phyloP scores from a whole-genome alignment of 345 rosid genomes.

The Bruguiera parviflora region DNA sequence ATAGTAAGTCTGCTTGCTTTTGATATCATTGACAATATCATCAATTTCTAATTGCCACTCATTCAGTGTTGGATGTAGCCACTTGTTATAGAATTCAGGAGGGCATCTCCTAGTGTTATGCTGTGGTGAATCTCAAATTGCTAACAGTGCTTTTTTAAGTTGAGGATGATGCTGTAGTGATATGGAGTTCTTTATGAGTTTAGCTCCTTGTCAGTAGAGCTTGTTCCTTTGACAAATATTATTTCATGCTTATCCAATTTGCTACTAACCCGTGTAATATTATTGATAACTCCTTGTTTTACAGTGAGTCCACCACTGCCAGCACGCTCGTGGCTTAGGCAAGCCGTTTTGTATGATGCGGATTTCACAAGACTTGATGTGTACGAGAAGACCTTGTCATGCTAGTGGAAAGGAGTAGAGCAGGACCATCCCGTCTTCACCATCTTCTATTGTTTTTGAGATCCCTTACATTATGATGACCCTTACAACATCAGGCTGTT shows the following conservation, averaged over 20 bases:
- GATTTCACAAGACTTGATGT: background rate
- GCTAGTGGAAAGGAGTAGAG: too few relatives aligned
- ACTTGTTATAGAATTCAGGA: too few relatives aligned
- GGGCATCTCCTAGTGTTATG: background rate
- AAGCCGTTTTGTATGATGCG: background rate
- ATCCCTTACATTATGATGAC: too few relatives aligned
- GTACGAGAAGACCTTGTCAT: too few relatives aligned
- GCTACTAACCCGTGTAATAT: too few relatives aligned
- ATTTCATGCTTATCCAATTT: too few relatives aligned
- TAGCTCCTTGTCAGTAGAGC: background rate
- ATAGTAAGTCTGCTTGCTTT: constrained; percentile 41
- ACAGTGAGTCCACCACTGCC: constrained; percentile 63
- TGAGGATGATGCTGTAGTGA: background rate
- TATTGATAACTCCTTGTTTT: background rate
- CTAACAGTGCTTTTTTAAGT: background rate
- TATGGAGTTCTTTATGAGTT: background rate
- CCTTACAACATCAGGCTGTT: too few relatives aligned
- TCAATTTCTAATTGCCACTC: background rate
- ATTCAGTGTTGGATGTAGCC: background rate
- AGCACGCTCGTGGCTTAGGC: constrained; percentile 60
- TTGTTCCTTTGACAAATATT: background rate
- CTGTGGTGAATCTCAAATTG: background rate
- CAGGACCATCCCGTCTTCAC: too few relatives aligned
- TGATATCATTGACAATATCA: background rate
- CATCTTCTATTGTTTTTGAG: too few relatives aligned